phyloP scores from a whole-genome alignment of 495 filamentous ascomycete species.

The Aspergillus affinis region DNA sequence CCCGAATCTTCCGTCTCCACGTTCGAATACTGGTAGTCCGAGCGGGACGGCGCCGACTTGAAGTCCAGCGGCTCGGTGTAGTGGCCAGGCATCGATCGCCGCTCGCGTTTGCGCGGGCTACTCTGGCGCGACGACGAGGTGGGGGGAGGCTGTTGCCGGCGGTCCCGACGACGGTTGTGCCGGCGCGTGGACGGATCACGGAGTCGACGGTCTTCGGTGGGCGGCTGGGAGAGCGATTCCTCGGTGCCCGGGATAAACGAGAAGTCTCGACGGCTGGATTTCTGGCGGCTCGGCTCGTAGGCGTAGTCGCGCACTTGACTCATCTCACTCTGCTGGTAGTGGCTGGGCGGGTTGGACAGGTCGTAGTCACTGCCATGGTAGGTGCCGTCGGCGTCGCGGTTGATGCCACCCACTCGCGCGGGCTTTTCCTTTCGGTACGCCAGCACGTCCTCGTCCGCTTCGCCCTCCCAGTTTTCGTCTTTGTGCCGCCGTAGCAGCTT shows the following conservation, averaged over 20 bases:
- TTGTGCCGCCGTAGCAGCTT: constrained; percentile 41
- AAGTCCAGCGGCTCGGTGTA: constrained; percentile 60
- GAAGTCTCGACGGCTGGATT: constrained; percentile 40
- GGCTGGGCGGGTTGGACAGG: constrained; percentile 48
- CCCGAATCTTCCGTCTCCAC: constrained; percentile 60
- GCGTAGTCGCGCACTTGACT: constrained; percentile 51
- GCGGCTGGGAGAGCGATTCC: constrained; percentile 51
- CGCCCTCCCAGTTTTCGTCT: constrained; percentile 53
- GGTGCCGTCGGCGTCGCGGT: constrained; percentile 71
- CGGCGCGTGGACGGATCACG: constrained; percentile 39
- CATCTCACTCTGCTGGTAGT: constrained; percentile 53
- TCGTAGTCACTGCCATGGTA: constrained; percentile 64
- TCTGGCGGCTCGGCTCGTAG: constrained; percentile 29
- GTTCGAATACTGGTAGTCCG: constrained; percentile 49
- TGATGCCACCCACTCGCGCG: constrained; percentile 82
- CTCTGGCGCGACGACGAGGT: constrained; percentile 34
- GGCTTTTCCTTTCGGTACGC: constrained; percentile 82
- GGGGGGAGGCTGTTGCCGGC: constrained; percentile 26
- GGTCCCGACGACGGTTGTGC: constrained; percentile 37
- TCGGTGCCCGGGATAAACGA: constrained; percentile 55
- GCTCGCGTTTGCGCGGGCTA: constrained; percentile 40
- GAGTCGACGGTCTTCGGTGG: constrained; percentile 46
- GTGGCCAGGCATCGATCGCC: constrained; percentile 43
- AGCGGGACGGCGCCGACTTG: constrained; percentile 42
- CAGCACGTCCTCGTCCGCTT: constrained; percentile 69